Evolutionary conservation across 257 asterid genomes (phyloP).

Genomic region (Oldenlandia corymbosa): DNA sequence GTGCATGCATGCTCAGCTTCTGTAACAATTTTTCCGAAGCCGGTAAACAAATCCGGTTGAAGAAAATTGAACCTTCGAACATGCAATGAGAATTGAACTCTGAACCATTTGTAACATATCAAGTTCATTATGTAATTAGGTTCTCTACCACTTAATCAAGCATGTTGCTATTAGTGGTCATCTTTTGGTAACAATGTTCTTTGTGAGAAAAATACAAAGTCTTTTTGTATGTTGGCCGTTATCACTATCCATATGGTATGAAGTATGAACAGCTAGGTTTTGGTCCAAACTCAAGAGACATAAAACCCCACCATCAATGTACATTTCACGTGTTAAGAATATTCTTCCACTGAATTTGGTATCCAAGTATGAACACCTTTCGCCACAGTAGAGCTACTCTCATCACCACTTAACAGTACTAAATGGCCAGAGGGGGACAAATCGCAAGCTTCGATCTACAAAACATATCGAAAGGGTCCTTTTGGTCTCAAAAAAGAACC

Average conservation of each 20-base stretch:
- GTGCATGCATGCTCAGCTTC: too few relatives aligned
- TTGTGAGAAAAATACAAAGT: too few relatives aligned
- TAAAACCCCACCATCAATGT: slow-evolving; percentile 14
- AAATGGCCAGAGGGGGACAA: slow-evolving; percentile 8
- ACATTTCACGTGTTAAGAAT: slow-evolving; percentile 22
- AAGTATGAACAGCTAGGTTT: slow-evolving; percentile 6
- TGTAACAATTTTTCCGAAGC: too few relatives aligned
- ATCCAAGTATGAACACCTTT: slow-evolving; percentile 10
- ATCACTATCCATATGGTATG: not conserved
- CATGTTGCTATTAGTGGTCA: too few relatives aligned
- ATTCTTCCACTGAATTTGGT: slow-evolving; percentile 13
- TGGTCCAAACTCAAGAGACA: slow-evolving; percentile 8
- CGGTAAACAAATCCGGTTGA: too few relatives aligned
- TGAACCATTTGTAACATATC: too few relatives aligned
- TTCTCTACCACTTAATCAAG: too few relatives aligned
- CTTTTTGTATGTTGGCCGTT: slow-evolving; percentile 11
- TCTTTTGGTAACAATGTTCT: too few relatives aligned
- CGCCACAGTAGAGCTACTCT: not conserved
- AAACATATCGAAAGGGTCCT: not conserved
- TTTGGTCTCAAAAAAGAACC: slow-evolving; percentile 11
- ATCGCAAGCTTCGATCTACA: slow-evolving; percentile 5
- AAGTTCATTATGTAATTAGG: too few relatives aligned
- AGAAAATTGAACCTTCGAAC: too few relatives aligned
- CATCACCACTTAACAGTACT: not conserved
- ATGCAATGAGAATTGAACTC: too few relatives aligned